Evolutionary conservation across 768 basidiomycete species (phyloP).

Genomic region (Boletales sp.): DNA sequence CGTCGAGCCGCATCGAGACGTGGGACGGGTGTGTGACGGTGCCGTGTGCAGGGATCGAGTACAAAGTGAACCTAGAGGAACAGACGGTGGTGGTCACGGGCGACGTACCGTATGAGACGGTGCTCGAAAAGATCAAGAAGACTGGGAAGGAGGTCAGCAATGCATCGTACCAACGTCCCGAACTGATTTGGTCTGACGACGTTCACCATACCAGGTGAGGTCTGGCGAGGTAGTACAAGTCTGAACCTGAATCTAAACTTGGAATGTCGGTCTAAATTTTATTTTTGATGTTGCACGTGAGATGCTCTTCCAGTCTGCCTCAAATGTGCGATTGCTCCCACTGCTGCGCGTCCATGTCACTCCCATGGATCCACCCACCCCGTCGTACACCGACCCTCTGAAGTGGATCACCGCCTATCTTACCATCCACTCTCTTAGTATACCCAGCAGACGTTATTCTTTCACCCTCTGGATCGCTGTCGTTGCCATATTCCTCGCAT

Average conservation of each 20-base stretch:
- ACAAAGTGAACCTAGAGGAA: conserved; percentile 58
- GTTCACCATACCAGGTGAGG: conserved; percentile 28
- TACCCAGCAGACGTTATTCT: conserved; percentile 50
- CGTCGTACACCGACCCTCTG: conserved; percentile 39
- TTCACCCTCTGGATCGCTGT: conserved; percentile 60
- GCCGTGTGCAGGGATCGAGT: conserved; percentile 31
- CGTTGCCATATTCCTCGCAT: conserved; percentile 37
- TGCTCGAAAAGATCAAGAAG: conserved; percentile 78
- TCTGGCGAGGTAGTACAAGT: conserved; percentile 38
- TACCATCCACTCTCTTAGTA: conserved; percentile 51
- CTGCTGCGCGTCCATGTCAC: neutral
- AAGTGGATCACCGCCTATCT: conserved; percentile 59
- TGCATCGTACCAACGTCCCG: neutral
- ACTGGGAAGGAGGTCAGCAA: conserved; percentile 88
- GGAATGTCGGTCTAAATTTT: no score
- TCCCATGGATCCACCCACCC: conserved; percentile 41
- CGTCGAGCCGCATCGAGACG: neutral
- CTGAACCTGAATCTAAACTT: no score
- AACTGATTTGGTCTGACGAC: no score
- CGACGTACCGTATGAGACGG: conserved; percentile 55
- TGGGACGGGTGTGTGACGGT: neutral
- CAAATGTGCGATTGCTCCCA: no score
- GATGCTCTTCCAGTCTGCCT: no score
- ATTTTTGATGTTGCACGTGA: no score
- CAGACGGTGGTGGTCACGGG: conserved; percentile 74